Evolutionary conservation across 345 rosid genomes (phyloP).

Genomic region (Syzygium jambos): DNA sequence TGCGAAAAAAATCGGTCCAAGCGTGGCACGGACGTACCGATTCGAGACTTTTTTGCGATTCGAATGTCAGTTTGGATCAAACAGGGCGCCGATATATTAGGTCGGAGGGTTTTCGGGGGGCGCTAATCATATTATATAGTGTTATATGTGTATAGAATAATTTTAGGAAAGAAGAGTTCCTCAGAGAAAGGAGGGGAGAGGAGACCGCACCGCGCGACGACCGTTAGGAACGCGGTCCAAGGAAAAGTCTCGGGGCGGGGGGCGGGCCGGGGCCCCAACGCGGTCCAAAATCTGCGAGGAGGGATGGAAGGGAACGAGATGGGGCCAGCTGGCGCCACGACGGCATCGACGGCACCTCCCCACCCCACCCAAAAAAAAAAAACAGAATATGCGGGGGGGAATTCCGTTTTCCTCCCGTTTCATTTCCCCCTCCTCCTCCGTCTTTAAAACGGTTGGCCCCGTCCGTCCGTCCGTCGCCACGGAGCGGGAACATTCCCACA

Average conservation of each 20-base stretch:
- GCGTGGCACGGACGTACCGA: too few relatives aligned
- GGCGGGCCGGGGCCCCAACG: neutral
- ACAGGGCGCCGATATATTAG: accelerated
- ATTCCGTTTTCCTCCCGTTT: neutral
- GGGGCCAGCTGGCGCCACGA: neutral
- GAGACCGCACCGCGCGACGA: neutral
- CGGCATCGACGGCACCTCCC: neutral
- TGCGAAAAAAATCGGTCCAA: too few relatives aligned
- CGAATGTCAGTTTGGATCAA: neutral
- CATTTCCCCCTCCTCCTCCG: neutral
- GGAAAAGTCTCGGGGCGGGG: neutral
- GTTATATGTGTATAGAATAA: accelerated
- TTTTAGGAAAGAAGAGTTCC: neutral
- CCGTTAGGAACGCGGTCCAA: neutral
- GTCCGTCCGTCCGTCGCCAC: neutral
- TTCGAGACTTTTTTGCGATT: neutral
- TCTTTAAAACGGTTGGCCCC: neutral
- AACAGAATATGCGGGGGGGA: neutral
- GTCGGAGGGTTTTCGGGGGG: neutral
- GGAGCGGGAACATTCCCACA: neutral
- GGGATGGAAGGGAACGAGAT: neutral
- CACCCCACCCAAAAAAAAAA: neutral
- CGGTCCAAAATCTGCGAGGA: neutral
- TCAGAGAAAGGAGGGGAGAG: neutral
- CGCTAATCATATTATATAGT: neutral